Evolutionary conservation across 1,284 basidiomycete species (phyloP), one percentile per base, ranked within the genome.

Genomic region (Ganoderma lingzhi): DNA sequence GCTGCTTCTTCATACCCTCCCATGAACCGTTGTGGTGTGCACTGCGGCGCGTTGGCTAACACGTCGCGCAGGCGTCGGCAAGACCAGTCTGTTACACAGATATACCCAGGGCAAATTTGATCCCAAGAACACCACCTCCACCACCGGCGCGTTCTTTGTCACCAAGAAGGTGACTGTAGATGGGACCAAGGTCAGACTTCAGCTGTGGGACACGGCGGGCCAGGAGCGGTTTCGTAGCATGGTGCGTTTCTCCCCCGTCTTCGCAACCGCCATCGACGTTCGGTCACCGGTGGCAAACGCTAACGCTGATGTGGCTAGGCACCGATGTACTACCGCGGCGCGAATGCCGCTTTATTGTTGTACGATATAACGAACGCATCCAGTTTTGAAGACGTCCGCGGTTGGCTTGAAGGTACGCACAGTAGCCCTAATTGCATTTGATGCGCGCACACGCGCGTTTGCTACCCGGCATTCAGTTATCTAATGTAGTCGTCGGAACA

Each of bases 281-380:
- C 32, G 6, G 45, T 48, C 45, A 48, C 45, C 44, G 45, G 56
- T 59, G 66, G 66, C 69, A 71, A 10, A n/a, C 23, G 58, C 63
- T 71, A 58, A 73, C 70, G 68, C 68, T 69, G 55, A 30, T 42
- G 53, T 71, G 67, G 64, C 64, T 78, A 95, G 95, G 96, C 96
- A 75, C 97, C 97, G 69, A 98, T 99, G 94, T 99, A 99, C 86
- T 99, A 99, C 87, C 92, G 98, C 80, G 97, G 97, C 78, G 96
- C 97, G 72, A 96, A 97, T 78, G 97, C 97, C 68, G 97, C 98
- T 35, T 90, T 99, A 65, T 88, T 99, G 71, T 90, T 99, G 76
- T 99, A 99, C 84, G 97, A 99, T 86, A 96, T 99, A 76, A 99
- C 98, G 76, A 95, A 95, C 82, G 86, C 89, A 74, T 85, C 92